Evolutionary conservation across 352 stramenopile species (phyloP).

Genomic region (Pythium myriotylum): DNA sequence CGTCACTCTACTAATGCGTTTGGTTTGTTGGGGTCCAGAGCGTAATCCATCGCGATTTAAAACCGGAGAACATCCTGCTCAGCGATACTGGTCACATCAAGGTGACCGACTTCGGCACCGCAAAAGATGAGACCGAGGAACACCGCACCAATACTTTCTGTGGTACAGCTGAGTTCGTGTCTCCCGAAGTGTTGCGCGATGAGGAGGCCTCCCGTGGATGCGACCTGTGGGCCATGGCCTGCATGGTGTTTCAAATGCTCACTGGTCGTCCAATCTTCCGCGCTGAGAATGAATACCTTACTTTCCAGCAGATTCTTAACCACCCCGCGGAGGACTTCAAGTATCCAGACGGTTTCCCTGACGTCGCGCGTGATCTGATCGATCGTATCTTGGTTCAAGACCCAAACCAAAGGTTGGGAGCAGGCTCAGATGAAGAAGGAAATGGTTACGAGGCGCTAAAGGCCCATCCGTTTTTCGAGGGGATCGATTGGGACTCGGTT

Average conservation of each 20-base stretch:
- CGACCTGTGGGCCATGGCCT: slow-evolving; percentile 91
- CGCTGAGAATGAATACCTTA: slow-evolving; percentile 91
- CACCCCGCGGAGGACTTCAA: slow-evolving; percentile 77
- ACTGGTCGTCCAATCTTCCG: slow-evolving; percentile 84
- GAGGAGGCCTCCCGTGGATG: slow-evolving; percentile 80
- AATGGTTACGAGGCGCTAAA: slow-evolving; percentile 79
- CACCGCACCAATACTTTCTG: slow-evolving; percentile 86
- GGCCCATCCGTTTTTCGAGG: slow-evolving; percentile 83
- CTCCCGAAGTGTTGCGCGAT: slow-evolving; percentile 90
- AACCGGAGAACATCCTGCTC: slow-evolving; percentile 91
- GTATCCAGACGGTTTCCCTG: slow-evolving; percentile 28
- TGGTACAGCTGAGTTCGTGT: slow-evolving; percentile 92
- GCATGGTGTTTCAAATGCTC: slow-evolving; percentile 91
- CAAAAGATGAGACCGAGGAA: slow-evolving; percentile 81
- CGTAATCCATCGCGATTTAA: slow-evolving; percentile 96
- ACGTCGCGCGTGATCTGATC: slow-evolving; percentile 70
- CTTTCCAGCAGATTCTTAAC: slow-evolving; percentile 90
- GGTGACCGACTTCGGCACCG: slow-evolving; percentile 90
- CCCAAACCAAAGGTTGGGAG: slow-evolving; percentile 65
- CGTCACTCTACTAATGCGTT: not conserved
- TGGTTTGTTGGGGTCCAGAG: slow-evolving; percentile 37
- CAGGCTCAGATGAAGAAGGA: slow-evolving; percentile 67
- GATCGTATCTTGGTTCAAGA: slow-evolving; percentile 82
- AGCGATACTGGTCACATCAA: slow-evolving; percentile 87
- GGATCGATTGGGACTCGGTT: slow-evolving; percentile 72